Percentiles rank a stretch among this genome's conserved stretches.
These are phyloP conservation scores for Trichosporon ovoides DNA, from an alignment of 1,284 basidiomycete species.

Conservation along the genomic window DNA sequence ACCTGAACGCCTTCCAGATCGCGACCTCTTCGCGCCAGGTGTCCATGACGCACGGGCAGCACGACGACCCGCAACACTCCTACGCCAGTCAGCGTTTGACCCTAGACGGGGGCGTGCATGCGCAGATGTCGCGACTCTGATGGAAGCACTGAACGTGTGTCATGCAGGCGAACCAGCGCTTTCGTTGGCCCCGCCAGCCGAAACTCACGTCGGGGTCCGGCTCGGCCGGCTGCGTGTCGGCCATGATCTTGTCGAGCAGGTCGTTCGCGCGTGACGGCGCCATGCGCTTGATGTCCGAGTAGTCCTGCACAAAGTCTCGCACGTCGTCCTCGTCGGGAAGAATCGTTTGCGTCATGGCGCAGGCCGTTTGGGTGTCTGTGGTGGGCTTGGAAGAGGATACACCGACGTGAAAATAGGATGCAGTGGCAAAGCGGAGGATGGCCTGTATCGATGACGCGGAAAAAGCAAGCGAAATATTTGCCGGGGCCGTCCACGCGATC, in stretches of 20 bases:
- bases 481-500: neutral
- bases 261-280: constrained; percentile 18
- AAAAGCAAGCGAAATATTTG: neutral
- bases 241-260: constrained; percentile 16
- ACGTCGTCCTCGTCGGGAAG: constrained; percentile 19
- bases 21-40: constrained; percentile 22
- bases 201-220: constrained; percentile 20
- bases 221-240: constrained; percentile 5
- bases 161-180: too few relatives aligned
- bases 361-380: neutral
- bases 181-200: too few relatives aligned
- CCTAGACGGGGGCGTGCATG: too few relatives aligned
- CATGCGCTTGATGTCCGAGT: constrained; percentile 17
- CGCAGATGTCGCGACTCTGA: too few relatives aligned
- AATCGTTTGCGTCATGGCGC: neutral
- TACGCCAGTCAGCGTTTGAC: constrained; percentile 1
- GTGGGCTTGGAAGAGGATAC: too few relatives aligned
- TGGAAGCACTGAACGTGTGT: too few relatives aligned
- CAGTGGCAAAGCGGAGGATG: neutral
- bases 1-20: constrained; percentile 20
- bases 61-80: constrained; percentile 21
- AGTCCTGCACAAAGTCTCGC: constrained; percentile 19
- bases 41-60: constrained; percentile 23
- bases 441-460: neutral
- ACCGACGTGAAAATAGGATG: neutral